These are phyloP conservation scores for Rubus parviflorus DNA, from an alignment of 306 rosid genomes.

Conservation along the genomic window DNA sequence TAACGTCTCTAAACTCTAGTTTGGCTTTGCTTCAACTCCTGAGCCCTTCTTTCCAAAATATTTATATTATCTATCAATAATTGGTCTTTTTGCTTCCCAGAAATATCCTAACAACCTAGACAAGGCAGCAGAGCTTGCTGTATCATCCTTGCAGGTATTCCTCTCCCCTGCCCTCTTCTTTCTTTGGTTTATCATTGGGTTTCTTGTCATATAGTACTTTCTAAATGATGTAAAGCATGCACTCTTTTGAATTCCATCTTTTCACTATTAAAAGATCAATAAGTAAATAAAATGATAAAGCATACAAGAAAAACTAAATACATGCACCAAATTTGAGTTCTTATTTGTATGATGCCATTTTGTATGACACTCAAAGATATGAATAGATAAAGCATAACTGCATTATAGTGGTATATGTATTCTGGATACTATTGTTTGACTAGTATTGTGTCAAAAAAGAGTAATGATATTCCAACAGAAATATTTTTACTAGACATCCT, in stretches of 20 bases:
- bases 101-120: constrained; percentile 69
- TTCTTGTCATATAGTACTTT: background rate
- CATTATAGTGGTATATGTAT: background rate
- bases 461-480: background rate
- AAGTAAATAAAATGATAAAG: background rate
- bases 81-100: constrained; percentile 39
- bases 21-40: constrained; percentile 13
- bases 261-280: background rate
- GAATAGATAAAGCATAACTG: background rate
- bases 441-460: background rate
- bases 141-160: constrained; percentile 79
- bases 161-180: background rate
- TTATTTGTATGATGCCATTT: background rate
- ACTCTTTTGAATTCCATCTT: background rate
- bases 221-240: background rate
- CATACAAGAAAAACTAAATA: background rate
- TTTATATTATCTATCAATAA: constrained; percentile 25
- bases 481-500: background rate
- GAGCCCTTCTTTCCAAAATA: constrained; percentile 3
- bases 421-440: background rate
- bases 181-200: background rate
- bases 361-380: background rate
- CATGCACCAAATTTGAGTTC: background rate
- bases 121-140: constrained; percentile 85
- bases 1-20: constrained; percentile 39